Base-by-base conservation (phyloP, 768 basidiomycete species). In the Termitomyces sp. region DNA sequence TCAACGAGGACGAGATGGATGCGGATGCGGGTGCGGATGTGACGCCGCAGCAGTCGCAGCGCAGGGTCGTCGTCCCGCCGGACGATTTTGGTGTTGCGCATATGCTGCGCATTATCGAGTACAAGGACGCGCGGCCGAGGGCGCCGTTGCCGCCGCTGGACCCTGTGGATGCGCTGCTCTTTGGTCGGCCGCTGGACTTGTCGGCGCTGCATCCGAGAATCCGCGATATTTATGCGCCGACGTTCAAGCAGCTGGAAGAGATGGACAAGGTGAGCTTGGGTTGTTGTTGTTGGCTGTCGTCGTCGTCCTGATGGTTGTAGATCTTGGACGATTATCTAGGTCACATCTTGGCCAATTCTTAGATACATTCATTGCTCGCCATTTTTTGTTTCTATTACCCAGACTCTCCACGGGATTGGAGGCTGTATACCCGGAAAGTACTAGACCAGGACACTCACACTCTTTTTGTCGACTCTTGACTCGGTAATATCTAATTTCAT, bases 91-190 rank as follows among this genome's bases (percentile, higher is more conserved):
- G 94, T 2, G 75, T 96, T 26, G 73, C 82, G 8, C 80, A 86
- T 52, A 94, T 97, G 91, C 81, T 97, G 81, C 87, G 91, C 26
- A 78, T 95, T 44, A 93, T 97, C 55, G 88, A 94, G 69, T 79
- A 81, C 37, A 78, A 79, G 34, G 85, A 83, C 26, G 66, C 75
- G n/a, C 62, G 69, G 20, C 75, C 75, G 1, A 71, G 64, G 61
- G 63, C 64, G 49, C 42, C 67, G n/a, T 44, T 70, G 31, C 66
- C 70, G 10, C 70, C 71, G 20, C 62, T 84, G 60, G 79, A 90
- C 59, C 79, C 83, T n/a, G 82, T 88, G 22, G 89, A 90, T 52
- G 87, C 85, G 60, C 64, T 89, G 69, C 62, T 92, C 53, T 92
- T 93, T 68, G 91, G 91, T 3, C 71, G 77, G 42, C 78, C 78